Conservation (phyloP, 2,329 filamentous ascomycete genomes). For the Colletotrichum orbiculare region DNA sequence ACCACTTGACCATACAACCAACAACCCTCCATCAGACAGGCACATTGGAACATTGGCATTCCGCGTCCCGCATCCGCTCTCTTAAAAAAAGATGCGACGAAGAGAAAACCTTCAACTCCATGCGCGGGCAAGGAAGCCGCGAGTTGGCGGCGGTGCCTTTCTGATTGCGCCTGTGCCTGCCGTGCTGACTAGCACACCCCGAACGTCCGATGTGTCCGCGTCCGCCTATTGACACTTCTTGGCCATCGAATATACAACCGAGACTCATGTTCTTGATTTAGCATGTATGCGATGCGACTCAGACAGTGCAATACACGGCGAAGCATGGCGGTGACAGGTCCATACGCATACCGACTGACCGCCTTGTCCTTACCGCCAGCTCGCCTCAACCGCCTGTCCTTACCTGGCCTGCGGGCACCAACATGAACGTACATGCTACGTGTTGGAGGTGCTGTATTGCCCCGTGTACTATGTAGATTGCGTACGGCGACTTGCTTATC, state of each 20-base stretch:
- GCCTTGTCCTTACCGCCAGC: conserved; percentile 21
- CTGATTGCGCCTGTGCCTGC: neutral
- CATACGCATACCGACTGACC: conserved; percentile 12
- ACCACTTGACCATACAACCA: neutral
- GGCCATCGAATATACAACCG: conserved; percentile 7
- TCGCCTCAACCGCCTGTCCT: neutral
- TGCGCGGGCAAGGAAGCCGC: neutral
- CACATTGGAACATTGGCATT: neutral
- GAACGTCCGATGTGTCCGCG: conserved; percentile 31
- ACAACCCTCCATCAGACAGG: neutral
- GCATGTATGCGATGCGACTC: conserved; percentile 16
- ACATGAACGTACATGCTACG: neutral
- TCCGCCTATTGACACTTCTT: conserved; percentile 16
- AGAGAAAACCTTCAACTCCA: conserved; percentile 13
- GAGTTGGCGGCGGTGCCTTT: conserved; percentile 7
- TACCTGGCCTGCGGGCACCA: neutral
- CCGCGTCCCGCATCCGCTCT: conserved; percentile 13
- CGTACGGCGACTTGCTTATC: conserved; percentile 4
- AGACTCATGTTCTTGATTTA: no score
- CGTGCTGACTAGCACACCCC: conserved; percentile 23
- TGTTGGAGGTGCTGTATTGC: neutral
- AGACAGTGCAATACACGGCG: conserved; percentile 1
- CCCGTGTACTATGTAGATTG: conserved; percentile 7
- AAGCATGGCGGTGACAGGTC: conserved; percentile 28
- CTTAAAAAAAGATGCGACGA: conserved; percentile 20